These are phyloP conservation scores for Lathyrus tuberosus DNA, from an alignment of 306 rosid genomes.

Conservation along the genomic window DNA sequence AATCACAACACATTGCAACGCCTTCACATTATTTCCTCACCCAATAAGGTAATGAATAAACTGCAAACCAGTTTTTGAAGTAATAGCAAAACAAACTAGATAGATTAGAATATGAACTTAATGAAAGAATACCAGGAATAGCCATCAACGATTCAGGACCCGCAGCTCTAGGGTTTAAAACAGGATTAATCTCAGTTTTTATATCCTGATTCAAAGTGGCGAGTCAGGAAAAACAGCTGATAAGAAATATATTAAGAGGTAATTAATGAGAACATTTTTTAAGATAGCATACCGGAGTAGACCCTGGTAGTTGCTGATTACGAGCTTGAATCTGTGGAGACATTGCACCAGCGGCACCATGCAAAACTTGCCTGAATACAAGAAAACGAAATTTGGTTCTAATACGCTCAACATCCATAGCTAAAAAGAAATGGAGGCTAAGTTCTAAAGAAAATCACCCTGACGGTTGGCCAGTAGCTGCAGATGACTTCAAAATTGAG, in stretches of 20 bases:
- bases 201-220: slow-evolving; percentile 69
- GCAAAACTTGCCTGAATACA: slow-evolving; percentile 87
- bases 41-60: slow-evolving; percentile 27
- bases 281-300: slow-evolving; percentile 69
- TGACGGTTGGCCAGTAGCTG: slow-evolving; percentile 86
- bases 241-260: slow-evolving; percentile 29
- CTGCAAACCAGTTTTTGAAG: slow-evolving; percentile 29
- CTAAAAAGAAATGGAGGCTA: slow-evolving; percentile 9
- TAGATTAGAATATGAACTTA: slow-evolving; percentile 33
- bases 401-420: slow-evolving; percentile 32
- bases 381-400: slow-evolving; percentile 24
- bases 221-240: slow-evolving; percentile 45
- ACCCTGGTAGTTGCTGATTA: slow-evolving; percentile 87
- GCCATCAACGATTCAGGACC: slow-evolving; percentile 89
- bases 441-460: slow-evolving; percentile 59
- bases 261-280: slow-evolving; percentile 12
- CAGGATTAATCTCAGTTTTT: slow-evolving; percentile 87
- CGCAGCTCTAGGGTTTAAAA: slow-evolving; percentile 83
- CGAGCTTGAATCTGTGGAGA: slow-evolving; percentile 92
- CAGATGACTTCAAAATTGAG: slow-evolving; percentile 85
- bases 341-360: slow-evolving; percentile 82
- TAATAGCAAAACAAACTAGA: slow-evolving; percentile 28
- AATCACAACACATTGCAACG: slow-evolving; percentile 22
- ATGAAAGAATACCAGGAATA: slow-evolving; percentile 74
- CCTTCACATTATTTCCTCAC: slow-evolving; percentile 24